Percentiles rank a stretch among this genome's conserved stretches.
Conservation (phyloP, 106 monocot species). For the Allium fistulosum region DNA sequence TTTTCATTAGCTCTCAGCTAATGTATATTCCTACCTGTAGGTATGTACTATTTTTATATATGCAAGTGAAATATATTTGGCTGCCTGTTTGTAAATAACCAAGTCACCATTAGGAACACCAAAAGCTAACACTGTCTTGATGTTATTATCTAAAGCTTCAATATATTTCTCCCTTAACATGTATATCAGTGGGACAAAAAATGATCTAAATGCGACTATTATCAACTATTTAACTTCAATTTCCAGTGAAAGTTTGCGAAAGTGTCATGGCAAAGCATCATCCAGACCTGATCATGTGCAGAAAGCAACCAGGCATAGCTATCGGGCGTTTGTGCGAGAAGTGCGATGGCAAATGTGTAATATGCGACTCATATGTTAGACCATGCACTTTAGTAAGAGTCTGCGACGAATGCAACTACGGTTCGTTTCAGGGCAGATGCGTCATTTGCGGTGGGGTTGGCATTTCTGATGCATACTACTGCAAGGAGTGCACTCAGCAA, state of each 20-base stretch:
- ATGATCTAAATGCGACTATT: no score
- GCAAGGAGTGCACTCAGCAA: conserved; percentile 81
- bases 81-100: no score
- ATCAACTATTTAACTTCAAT: no score
- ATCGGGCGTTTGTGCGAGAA: conserved; percentile 81
- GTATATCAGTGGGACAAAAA: no score
- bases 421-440: conserved; percentile 59
- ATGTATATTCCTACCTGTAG: no score
- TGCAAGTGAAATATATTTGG: no score
- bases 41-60: no score
- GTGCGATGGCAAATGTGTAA: conserved; percentile 62
- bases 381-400: conserved; percentile 70
- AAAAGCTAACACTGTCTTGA: no score
- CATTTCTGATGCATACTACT: conserved; percentile 76
- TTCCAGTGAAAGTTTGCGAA: background rate
- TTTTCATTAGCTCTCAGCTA: no score
- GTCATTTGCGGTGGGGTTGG: conserved; percentile 83
- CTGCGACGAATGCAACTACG: conserved; percentile 75
- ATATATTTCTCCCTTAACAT: no score
- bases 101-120: no score
- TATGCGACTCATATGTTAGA: conserved; percentile 67
- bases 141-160: no score
- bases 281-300: conserved; percentile 76
- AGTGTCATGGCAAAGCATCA: conserved; percentile 65
- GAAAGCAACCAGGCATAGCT: conserved; percentile 70